phyloP scores from a whole-genome alignment of 305 asterid species.

The Fraxinus sp. region DNA sequence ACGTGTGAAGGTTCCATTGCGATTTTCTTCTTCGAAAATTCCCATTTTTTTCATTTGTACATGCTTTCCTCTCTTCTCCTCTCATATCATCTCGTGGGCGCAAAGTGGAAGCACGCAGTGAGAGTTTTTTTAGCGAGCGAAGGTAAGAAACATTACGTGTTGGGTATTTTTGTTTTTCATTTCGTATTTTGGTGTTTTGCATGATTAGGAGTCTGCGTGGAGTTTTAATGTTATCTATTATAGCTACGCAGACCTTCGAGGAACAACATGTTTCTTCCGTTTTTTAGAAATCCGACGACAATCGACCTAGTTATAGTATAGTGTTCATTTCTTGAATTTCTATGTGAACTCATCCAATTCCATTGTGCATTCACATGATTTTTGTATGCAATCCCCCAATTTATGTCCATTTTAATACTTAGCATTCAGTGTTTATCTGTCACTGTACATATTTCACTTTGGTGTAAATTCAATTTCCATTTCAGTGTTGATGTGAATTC shows the following conservation, averaged over 20 bases:
- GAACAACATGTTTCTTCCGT: too few relatives aligned
- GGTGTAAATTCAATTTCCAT: background rate
- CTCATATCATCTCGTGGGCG: background rate
- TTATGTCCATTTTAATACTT: background rate
- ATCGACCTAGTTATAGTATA: background rate
- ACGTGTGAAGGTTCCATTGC: background rate
- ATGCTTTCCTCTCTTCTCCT: background rate
- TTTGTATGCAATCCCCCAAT: background rate
- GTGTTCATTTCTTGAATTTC: background rate
- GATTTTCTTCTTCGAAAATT: too few relatives aligned
- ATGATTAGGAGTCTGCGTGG: too few relatives aligned
- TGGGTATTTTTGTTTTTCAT: background rate
- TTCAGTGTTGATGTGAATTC: too few relatives aligned
- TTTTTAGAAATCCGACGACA: background rate
- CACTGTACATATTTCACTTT: background rate
- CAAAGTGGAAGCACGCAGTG: background rate
- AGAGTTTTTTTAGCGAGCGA: background rate
- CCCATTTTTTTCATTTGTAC: background rate
- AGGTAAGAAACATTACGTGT: too few relatives aligned
- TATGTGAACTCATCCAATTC: background rate
- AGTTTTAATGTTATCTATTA: too few relatives aligned
- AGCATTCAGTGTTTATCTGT: too few relatives aligned
- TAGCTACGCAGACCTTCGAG: background rate
- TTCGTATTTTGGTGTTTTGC: background rate
- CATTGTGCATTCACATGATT: background rate